A percentile compares a stretch with the other conserved stretches of the same genome.
Conservation (phyloP, 805 yeast species). For the Metschnikowia aberdeeniae region DNA sequence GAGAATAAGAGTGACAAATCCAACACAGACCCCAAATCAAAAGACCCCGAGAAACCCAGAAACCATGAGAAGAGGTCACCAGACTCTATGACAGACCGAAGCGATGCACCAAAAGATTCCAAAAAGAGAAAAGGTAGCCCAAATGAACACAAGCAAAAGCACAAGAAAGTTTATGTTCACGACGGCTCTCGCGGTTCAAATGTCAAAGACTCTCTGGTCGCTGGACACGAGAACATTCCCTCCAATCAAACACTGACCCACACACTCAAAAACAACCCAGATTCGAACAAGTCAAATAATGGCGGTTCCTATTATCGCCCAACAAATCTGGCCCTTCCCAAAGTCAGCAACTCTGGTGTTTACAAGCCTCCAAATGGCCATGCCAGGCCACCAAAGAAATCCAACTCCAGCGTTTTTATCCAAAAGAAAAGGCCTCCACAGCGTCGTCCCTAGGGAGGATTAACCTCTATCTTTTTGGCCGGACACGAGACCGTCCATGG, state of each 20-base stretch:
- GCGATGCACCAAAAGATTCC: neutral
- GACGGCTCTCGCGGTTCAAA: neutral
- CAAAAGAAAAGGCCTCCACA: slow-evolving; percentile 11
- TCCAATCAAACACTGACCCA: neutral
- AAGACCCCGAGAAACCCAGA: neutral
- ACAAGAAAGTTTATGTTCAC: slow-evolving; percentile 1
- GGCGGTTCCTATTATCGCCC: neutral
- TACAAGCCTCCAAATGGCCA: slow-evolving; percentile 7
- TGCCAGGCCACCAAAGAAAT: slow-evolving; percentile 1
- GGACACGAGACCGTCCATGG: neutral
- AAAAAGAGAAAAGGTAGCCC: neutral
- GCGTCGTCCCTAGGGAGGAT: neutral
- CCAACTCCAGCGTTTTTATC: slow-evolving; percentile 12
- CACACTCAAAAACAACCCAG: neutral
- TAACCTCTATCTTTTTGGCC: neutral
- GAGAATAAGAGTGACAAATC: neutral
- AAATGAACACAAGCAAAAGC: neutral
- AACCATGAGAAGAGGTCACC: neutral
- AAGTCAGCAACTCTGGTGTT: slow-evolving; percentile 11
- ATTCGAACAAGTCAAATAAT: neutral
- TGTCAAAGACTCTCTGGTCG: neutral
- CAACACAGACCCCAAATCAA: neutral
- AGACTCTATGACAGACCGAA: too few relatives aligned
- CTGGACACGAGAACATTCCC: neutral
- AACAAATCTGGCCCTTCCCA: slow-evolving; percentile 2